Evolutionary conservation across 108 stramenopile genomes (phyloP).

Genomic region (Nannochloropsis salina): DNA sequence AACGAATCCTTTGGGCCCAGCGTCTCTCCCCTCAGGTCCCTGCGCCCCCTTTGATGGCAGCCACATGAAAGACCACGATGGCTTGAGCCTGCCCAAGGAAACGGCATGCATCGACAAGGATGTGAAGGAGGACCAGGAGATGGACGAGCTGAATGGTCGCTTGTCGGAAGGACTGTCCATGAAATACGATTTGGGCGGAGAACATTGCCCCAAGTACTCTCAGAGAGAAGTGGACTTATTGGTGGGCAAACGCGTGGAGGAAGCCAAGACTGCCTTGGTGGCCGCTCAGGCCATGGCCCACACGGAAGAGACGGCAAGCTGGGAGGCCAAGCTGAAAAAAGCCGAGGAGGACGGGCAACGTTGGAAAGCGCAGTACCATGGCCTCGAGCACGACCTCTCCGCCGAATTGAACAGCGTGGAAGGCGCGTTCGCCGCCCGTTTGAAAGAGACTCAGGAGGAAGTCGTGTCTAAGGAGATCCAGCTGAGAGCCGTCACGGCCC

Average conservation of each 20-base stretch:
- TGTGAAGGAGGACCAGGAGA: background rate
- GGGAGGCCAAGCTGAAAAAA: background rate
- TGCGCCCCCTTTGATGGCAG: too few relatives aligned
- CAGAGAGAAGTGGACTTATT: background rate
- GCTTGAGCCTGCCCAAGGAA: background rate
- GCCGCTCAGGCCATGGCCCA: background rate
- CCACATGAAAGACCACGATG: background rate
- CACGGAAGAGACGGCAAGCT: background rate
- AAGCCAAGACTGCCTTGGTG: background rate
- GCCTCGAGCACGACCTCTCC: background rate
- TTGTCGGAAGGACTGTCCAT: background rate
- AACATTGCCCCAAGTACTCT: slow-evolving; percentile 9
- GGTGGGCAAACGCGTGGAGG: background rate
- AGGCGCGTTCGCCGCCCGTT: background rate
- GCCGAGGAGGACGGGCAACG: background rate
- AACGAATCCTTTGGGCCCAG: background rate
- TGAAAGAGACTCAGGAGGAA: background rate
- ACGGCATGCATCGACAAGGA: background rate
- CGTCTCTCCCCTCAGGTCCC: background rate
- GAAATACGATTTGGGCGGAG: background rate
- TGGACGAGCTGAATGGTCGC: background rate
- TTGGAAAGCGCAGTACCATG: background rate
- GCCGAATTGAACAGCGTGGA: background rate
- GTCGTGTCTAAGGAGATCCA: background rate
- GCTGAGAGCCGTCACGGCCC: background rate